phyloP scores from a whole-genome alignment of 768 basidiomycete genomes.

The Leccinum obscurum region DNA sequence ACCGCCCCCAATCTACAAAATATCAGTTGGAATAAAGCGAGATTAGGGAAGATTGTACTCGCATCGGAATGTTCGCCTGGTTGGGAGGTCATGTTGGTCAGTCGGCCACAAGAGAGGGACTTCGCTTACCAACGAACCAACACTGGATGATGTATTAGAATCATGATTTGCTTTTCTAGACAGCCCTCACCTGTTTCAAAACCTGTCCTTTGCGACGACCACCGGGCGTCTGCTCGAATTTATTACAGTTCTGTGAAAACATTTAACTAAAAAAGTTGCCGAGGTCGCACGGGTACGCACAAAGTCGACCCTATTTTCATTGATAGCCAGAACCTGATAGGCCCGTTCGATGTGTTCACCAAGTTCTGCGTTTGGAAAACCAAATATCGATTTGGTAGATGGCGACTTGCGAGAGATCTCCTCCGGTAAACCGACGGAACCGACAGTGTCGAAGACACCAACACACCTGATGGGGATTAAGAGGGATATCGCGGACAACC shows the following conservation, averaged over 20 bases:
- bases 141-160: conserved; percentile 41
- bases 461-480: conserved; percentile 46
- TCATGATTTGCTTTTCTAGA: background rate
- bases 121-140: conserved; percentile 64
- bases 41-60: background rate
- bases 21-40: background rate
- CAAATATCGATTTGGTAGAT: conserved; percentile 54
- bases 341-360: conserved; percentile 65
- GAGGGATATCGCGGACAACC: conserved; percentile 1
- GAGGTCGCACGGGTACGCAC: conserved; percentile 38
- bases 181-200: conserved; percentile 54
- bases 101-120: background rate
- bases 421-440: conserved; percentile 67
- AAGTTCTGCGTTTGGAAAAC: conserved; percentile 59
- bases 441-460: conserved; percentile 81
- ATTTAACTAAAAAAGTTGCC: background rate
- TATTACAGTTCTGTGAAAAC: conserved; percentile 51
- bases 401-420: conserved; percentile 51
- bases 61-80: conserved; percentile 32
- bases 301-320: conserved; percentile 68
- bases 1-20: conserved; percentile 64
- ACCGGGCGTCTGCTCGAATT: conserved; percentile 57
- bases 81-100: conserved; percentile 11
- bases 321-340: conserved; percentile 69
- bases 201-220: conserved; percentile 56